Percentiles rank a stretch among this genome's conserved stretches.
Evolutionary conservation across 2,329 filamentous ascomycete genomes (phyloP).

Genomic region (Colletotrichum musicola): DNA sequence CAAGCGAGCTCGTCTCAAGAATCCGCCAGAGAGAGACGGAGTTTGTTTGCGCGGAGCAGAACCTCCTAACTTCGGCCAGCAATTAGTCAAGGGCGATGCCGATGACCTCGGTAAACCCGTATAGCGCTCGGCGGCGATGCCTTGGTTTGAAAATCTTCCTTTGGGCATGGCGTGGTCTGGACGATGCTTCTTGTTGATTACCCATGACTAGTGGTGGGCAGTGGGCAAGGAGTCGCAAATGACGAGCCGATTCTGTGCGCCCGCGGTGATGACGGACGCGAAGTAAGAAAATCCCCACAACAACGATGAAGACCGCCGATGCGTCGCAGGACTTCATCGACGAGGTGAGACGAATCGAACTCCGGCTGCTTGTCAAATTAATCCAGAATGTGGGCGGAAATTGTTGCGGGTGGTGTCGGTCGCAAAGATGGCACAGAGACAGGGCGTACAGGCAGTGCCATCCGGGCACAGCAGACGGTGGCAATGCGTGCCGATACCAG

Average conservation of each 20-base stretch:
- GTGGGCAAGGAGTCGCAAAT: neutral
- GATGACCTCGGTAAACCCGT: neutral
- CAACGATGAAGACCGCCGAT: neutral
- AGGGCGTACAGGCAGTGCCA: neutral
- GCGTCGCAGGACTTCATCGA: conserved; percentile 36
- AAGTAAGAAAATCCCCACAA: neutral
- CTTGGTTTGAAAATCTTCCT: neutral
- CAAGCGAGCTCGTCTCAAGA: too few species aligned
- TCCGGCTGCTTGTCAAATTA: neutral
- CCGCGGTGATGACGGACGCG: neutral
- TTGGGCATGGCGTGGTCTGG: neutral
- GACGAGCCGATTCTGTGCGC: neutral
- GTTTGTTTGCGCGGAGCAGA: neutral
- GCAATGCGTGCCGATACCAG: neutral
- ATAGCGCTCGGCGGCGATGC: neutral
- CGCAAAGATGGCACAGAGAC: neutral
- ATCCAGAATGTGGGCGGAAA: neutral
- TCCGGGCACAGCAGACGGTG: conserved; percentile 1
- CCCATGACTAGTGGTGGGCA: neutral
- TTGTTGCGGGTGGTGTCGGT: neutral
- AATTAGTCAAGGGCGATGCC: neutral
- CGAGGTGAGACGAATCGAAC: conserved; percentile 38
- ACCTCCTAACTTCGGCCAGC: neutral
- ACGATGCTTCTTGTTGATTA: conserved; percentile 8
- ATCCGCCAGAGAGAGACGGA: too few species aligned